Evolutionary conservation across 2,329 filamentous ascomycete genomes (phyloP), one percentile per base, ranked within the genome.

Genomic region (Neofusicoccum cordaticola): DNA sequence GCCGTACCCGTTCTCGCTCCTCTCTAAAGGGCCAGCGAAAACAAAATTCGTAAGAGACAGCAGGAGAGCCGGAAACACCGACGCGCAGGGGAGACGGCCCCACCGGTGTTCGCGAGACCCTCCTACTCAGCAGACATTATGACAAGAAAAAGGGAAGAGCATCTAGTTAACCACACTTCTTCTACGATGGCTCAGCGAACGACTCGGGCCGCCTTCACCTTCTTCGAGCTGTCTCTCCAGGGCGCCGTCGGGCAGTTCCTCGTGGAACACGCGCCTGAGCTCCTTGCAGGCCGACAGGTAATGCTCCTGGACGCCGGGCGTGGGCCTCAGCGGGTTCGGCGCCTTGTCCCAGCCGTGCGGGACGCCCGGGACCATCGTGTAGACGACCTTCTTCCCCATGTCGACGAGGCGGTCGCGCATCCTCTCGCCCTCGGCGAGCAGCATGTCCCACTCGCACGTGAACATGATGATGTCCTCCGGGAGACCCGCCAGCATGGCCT

Each of bases 321-420:
- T 82, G 39, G 82, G 82, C 63, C 80, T 81, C 27, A 85, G 72
- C 4, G 86, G 86, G 70, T 88, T 88, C 0, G 87, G 86, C 34
- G 83, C 84, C 75, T 90, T 90, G 70, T 90, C 88, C 83, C 88
- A 90, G 0, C 83, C 87, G 71, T 90, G 88, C 34, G 83, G 81
- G 22, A 87, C 86, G 2, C 81, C 85, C 3, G 80, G 77, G 2
- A 90, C 81, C 75, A 87, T 83, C 31, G 82, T 82, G 69, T 87
- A 88, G 60, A 80, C 77, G 1, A 90, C 84, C 7, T 80, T 80
- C 75, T 88, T 89, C 27, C 78, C 79, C 4, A 86, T 73, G 1
- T 80, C 79, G 53, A 79, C 73, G 8, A 92, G 74, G 19, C 88
- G 80, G 60, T 86, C 81, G 11, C 85, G 83, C 67, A 93, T 88